These are phyloP conservation scores for Primulina eburnea DNA, from an alignment of 257 asterid species.

Conservation along the genomic window DNA sequence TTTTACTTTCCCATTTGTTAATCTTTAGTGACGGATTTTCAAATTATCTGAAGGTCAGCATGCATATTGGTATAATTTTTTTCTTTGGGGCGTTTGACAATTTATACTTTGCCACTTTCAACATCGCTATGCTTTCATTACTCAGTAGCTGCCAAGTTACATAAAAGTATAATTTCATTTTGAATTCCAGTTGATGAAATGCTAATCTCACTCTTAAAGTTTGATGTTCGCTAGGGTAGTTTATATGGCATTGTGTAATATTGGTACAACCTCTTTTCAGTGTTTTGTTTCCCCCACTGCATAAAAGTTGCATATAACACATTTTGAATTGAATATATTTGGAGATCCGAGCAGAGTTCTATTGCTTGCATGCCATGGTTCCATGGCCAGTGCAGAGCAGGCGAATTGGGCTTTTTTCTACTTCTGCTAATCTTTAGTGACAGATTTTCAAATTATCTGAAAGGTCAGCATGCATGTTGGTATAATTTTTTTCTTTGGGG, in stretches of 20 bases:
- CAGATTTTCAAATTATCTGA: conserved; percentile 11
- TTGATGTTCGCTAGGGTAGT: not conserved
- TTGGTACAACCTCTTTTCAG: not conserved
- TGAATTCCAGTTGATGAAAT: not conserved
- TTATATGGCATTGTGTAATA: not conserved
- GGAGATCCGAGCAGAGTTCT: conserved; percentile 88
- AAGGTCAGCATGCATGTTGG: conserved; percentile 11
- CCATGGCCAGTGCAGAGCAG: conserved; percentile 98
- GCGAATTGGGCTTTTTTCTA: conserved; percentile 34
- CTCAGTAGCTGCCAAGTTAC: not conserved
- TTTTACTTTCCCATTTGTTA: conserved; percentile 13
- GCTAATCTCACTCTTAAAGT: not conserved
- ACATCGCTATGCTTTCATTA: not conserved
- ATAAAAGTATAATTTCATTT: not conserved
- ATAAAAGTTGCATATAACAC: not conserved
- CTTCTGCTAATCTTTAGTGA: conserved; percentile 10
- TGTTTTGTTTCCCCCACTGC: not conserved
- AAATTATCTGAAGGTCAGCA: conserved; percentile 16
- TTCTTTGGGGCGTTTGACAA: not conserved
- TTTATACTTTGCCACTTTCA: conserved; percentile 9
- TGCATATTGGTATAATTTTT: conserved; percentile 1
- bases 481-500: not conserved
- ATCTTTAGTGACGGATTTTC: conserved; percentile 12
- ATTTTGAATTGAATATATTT: not conserved
- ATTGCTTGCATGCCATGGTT: conserved; percentile 96